Percentiles rank a stretch among this genome's conserved stretches.
Evolutionary conservation across 2,329 filamentous ascomycete genomes (phyloP).

Genomic region (Aspergillus aculeatus): DNA sequence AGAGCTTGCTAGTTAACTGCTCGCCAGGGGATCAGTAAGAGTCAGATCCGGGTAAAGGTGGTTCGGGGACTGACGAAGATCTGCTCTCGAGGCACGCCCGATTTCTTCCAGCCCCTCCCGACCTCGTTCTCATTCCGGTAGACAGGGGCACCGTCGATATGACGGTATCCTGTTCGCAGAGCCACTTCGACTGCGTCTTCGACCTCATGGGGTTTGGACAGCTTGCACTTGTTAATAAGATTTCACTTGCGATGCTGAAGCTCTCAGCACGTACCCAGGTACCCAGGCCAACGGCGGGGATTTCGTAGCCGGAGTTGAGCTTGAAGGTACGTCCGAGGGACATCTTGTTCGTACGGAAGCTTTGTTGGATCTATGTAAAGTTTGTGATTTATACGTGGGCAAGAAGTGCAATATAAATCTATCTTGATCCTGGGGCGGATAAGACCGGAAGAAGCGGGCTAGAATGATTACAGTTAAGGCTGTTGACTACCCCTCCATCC

Average conservation of each 20-base stretch:
- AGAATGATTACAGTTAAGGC: too few relatives aligned
- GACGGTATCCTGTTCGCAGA: conserved; percentile 36
- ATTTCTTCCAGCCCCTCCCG: conserved; percentile 34
- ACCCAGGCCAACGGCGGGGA: conserved; percentile 45
- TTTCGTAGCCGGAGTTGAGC: conserved; percentile 44
- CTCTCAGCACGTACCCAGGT: conserved; percentile 35
- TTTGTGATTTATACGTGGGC: neutral
- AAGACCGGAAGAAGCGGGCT: too few relatives aligned
- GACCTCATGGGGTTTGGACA: conserved; percentile 44
- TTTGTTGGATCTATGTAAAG: neutral
- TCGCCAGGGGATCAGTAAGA: neutral
- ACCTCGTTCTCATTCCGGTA: conserved; percentile 36
- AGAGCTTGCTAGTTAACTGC: conserved; percentile 57
- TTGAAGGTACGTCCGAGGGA: conserved; percentile 38
- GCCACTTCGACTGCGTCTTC: conserved; percentile 51
- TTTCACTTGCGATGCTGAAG: neutral
- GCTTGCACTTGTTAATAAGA: conserved; percentile 18
- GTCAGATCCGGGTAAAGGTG: conserved; percentile 9
- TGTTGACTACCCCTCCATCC: too few relatives aligned
- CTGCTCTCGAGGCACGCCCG: conserved; percentile 31
- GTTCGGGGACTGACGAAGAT: conserved; percentile 29
- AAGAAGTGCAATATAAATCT: neutral
- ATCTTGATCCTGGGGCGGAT: too few relatives aligned
- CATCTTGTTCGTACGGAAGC: conserved; percentile 20
- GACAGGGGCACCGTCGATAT: conserved; percentile 48